Base-by-base conservation (phyloP, 1,284 basidiomycete species). In the Malassezia sympodialis region DNA sequence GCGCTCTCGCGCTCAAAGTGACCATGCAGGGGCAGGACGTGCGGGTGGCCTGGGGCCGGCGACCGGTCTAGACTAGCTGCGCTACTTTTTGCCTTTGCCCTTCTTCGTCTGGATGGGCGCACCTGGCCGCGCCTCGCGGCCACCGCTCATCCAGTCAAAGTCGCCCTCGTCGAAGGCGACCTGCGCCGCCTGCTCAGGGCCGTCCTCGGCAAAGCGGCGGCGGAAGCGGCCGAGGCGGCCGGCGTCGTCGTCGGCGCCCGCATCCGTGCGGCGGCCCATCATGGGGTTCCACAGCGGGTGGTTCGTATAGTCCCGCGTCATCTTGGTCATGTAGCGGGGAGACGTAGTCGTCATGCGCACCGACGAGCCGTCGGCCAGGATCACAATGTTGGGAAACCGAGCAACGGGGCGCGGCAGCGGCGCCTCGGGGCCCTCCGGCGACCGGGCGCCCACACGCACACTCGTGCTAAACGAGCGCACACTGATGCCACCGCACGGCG, bases 1-100 rank as follows among this genome's bases (percentile, higher is more conserved):
- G 85, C 62, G 84, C 85, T 8, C 88, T 91, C 82, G 82, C 87
- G 14, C 83, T 84, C 58, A 91, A 90, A 3, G 79, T 98, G 21
- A 87, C 90, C 65, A 79, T 96, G 35, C 84, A 86, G 27, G 86
- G 83, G 1, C 83, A 86, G 67, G 80, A 80, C 50, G 82, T 87
- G 8, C 79, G 81, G 44, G 81, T 96, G 10, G 87, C 85, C 60
- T 98, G 93, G 93, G 94, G 80, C 0, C 68, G 79, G 34, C 34
- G 46, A n/a, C 32, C 34, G 11, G 8, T 24, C 17, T 37, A 30
- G 27, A 34, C 34, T 35, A 24, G 24, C 15, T 41, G 15, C 28
- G 15, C 49, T 50, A 68, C 57, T 68, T 70, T 39, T 58, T 57
- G 26, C 65, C 63, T 49, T 72, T 72, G 24, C 42, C 66, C 58